Evolutionary conservation across 2,329 filamentous ascomycete genomes (phyloP).

Genomic region (Sclerotinia sclerotiorum): DNA sequence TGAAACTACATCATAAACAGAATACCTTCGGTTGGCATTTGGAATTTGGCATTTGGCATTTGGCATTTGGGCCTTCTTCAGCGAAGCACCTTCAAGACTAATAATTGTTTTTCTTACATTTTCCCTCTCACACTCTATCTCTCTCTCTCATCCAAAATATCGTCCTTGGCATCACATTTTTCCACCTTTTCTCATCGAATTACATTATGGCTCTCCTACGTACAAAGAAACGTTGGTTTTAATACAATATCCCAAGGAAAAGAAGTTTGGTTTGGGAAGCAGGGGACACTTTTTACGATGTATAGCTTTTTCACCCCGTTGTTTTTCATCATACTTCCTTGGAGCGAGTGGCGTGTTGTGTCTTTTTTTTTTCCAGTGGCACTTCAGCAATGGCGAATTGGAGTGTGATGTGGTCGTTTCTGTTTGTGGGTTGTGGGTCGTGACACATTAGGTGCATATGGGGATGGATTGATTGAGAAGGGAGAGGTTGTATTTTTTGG

Average conservation of each 20-base stretch:
- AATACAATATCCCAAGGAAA: conserved; percentile 27
- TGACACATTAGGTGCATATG: conserved; percentile 13
- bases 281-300: conserved; percentile 31
- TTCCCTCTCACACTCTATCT: conserved; percentile 18
- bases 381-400: conserved; percentile 37
- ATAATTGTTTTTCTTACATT: conserved; percentile 35
- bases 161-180: conserved; percentile 30
- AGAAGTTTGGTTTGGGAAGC: conserved; percentile 22
- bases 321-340: conserved; percentile 23
- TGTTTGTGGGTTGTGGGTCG: conserved; percentile 8
- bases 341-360: conserved; percentile 15
- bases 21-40: conserved; percentile 28
- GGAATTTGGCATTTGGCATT: conserved; percentile 29
- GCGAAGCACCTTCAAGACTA: conserved; percentile 35
- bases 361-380: conserved; percentile 8
- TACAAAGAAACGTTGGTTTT: conserved; percentile 34
- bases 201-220: conserved; percentile 27
- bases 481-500: not conserved
- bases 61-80: conserved; percentile 26
- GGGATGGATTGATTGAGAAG: not conserved
- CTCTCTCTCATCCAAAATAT: conserved; percentile 7
- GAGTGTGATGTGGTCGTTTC: conserved; percentile 27
- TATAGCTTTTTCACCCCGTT: conserved; percentile 36
- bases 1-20: conserved; percentile 25
- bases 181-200: conserved; percentile 25